Evolutionary conservation across 768 basidiomycete genomes (phyloP).

Genomic region (Pisolithus microcarpus): DNA sequence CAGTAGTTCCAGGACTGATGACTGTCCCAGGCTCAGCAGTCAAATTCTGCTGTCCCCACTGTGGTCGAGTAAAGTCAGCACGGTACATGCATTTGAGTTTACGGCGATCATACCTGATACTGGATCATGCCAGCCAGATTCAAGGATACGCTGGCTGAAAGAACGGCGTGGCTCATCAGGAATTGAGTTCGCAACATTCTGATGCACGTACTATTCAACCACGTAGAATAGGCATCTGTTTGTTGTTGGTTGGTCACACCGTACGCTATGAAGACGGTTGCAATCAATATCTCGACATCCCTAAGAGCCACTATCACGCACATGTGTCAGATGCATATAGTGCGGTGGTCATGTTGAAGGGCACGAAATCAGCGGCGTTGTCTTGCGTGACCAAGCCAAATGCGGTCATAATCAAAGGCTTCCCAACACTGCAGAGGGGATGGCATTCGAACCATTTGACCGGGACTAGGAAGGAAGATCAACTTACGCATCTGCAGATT

Average conservation of each 20-base stretch:
- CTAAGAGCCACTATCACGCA: neutral
- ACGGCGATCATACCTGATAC: slow-evolving; percentile 21
- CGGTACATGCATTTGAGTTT: neutral
- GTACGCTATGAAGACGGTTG: slow-evolving; percentile 18
- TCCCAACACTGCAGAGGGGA: slow-evolving; percentile 37
- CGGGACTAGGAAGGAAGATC: neutral
- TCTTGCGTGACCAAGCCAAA: slow-evolving; percentile 59
- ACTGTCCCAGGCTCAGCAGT: slow-evolving; percentile 41
- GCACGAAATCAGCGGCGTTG: slow-evolving; percentile 49
- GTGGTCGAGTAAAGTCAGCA: slow-evolving; percentile 9
- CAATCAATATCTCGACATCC: neutral
- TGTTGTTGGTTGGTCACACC: slow-evolving; percentile 50
- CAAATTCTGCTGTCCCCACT: slow-evolving; percentile 53
- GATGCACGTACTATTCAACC: slow-evolving; percentile 40
- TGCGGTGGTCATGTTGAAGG: slow-evolving; percentile 47
- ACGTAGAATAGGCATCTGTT: slow-evolving; percentile 45
- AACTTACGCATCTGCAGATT: slow-evolving; percentile 38
- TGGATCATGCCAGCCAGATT: slow-evolving; percentile 25
- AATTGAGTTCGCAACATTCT: neutral
- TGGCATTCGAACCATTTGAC: slow-evolving; percentile 4
- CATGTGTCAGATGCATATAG: slow-evolving; percentile 25
- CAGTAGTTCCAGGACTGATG: slow-evolving; percentile 28
- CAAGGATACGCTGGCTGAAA: slow-evolving; percentile 33
- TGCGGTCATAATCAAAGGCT: slow-evolving; percentile 46
- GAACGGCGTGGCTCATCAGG: slow-evolving; percentile 6